Evolutionary conservation across 441 rosid species (phyloP).

Genomic region (Viola pubescens): DNA sequence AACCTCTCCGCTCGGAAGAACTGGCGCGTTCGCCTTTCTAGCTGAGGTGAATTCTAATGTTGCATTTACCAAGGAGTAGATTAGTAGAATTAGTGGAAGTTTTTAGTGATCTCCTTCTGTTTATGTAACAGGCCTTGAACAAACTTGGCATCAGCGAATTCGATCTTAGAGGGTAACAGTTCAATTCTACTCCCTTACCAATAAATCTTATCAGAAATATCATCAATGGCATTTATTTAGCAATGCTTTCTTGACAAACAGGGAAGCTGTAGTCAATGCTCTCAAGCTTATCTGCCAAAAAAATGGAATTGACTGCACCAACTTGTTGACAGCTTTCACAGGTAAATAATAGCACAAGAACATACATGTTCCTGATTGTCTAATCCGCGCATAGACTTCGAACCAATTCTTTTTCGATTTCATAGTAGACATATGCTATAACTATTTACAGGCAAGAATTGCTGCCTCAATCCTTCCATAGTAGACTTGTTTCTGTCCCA

Average conservation of each 20-base stretch:
- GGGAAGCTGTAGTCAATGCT: constrained; percentile 27
- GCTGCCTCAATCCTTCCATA: constrained; percentile 35
- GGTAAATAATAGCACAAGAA: constrained; percentile 19
- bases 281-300: constrained; percentile 24
- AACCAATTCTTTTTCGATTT: too few species aligned
- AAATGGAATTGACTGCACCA: constrained; percentile 26
- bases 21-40: constrained; percentile 46
- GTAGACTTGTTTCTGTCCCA: constrained; percentile 19
- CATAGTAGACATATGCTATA: background rate
- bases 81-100: background rate
- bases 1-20: constrained; percentile 42
- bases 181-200: background rate
- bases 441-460: constrained; percentile 27
- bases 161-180: constrained; percentile 32
- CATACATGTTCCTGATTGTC: background rate
- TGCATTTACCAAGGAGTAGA: background rate
- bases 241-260: constrained; percentile 12
- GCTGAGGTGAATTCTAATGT: constrained; percentile 44
- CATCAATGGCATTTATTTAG: background rate
- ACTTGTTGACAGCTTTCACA: constrained; percentile 27
- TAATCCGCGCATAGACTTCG: background rate
- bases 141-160: constrained; percentile 39
- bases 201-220: background rate
- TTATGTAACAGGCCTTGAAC: constrained; percentile 30
- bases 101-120: background rate